Evolutionary conservation across 2,329 filamentous ascomycete species (phyloP), one percentile per base, ranked within the genome.

Genomic region (Nothophaeocryptopus gaeumannii): DNA sequence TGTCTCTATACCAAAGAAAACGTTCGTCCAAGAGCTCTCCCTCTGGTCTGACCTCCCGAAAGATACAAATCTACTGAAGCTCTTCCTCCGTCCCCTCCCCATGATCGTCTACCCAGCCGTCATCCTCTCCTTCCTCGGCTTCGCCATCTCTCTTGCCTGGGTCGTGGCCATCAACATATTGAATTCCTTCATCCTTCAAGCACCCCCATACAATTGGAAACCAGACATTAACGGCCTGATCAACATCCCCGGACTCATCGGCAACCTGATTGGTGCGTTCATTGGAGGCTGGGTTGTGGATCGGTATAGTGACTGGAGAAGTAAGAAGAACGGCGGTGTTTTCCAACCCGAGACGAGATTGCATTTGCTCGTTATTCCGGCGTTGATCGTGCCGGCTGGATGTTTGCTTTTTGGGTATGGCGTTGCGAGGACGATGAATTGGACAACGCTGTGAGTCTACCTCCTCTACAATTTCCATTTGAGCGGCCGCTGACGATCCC

Each of bases 311-410:
- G 68, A 71, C 50, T 71, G 70, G 64, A 61, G 63, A 9, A 67
- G 72, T n/a, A 66, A 64, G 44, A 65, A 62, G 39, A 70, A 74
- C 45, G 58, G 61, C 5, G 75, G 74, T 5, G 59, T 76, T 12
- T 75, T 74, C 48, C 67, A 74, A 58, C 75, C 74, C 2, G 74
- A 77, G 58, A 71, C 62, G 10, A 65, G 74, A 9, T 59, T 77
- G 36, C 68, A 70, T 33, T 50, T 75, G 30, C 62, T 73, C 5
- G 55, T 69, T 34, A 63, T 76, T 12, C 72, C 74, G 1, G 59
- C 70, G 1, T 26, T 75, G 1, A 62, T 75, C 48, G 74, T 72
- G 1, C 70, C 68, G 1, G 68, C 69, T 2, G 74, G 74, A 0
- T 73, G 71, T 45, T 46, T 77, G 13, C 49, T 72, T 12, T 76